Evolutionary conservation across 352 stramenopile species (phyloP).

Genomic region (Phytopythium sindhum): DNA sequence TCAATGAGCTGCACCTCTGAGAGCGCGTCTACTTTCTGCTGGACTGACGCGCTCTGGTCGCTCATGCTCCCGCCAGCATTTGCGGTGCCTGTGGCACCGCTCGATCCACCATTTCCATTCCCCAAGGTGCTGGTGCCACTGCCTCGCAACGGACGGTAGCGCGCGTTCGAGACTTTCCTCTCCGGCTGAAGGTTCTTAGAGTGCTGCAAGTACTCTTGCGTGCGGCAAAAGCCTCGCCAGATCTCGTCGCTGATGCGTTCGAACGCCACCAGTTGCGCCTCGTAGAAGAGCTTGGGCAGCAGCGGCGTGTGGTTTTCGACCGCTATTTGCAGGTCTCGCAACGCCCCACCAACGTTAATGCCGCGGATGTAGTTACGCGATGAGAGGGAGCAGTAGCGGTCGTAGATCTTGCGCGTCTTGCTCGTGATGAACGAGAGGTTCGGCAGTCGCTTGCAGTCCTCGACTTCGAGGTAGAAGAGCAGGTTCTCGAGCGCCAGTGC

Average conservation of each 20-base stretch:
- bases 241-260: conserved; percentile 65
- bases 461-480: conserved; percentile 82
- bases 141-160: not conserved
- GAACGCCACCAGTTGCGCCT: conserved; percentile 54
- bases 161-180: conserved; percentile 10
- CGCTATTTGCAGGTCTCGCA: conserved; percentile 46
- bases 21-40: conserved; percentile 54
- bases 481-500: conserved; percentile 77
- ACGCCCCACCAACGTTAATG: conserved; percentile 20
- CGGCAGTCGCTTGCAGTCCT: conserved; percentile 79
- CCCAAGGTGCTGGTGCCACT: not conserved
- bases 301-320: conserved; percentile 42
- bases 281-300: conserved; percentile 69
- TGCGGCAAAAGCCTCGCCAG: conserved; percentile 63
- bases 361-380: conserved; percentile 50
- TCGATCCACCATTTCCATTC: not conserved
- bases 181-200: conserved; percentile 36
- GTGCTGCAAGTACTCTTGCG: conserved; percentile 69
- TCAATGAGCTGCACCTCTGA: conserved; percentile 76
- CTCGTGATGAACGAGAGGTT: conserved; percentile 81
- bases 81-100: conserved; percentile 10
- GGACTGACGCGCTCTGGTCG: conserved; percentile 44
- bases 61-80: not conserved
- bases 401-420: conserved; percentile 75
- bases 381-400: conserved; percentile 56